Evolutionary conservation across 2,329 filamentous ascomycete genomes (phyloP), one percentile per base, ranked within the genome.

Genomic region (Penicillium sp.): DNA sequence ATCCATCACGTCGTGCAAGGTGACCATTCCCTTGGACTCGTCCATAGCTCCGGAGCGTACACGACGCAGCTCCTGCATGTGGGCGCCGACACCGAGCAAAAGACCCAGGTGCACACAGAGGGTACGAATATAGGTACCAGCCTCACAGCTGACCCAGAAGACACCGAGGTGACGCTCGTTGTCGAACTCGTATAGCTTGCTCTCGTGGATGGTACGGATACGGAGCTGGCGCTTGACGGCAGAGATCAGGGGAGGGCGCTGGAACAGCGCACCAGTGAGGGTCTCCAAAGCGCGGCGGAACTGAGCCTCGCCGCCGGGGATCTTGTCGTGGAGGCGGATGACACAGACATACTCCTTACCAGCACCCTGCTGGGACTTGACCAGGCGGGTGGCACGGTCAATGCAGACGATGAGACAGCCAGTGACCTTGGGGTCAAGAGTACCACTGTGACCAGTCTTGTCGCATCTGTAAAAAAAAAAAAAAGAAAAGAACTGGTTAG

Each of bases 271-370:
- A 73, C 93, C 93, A 44, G 90, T 97, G 66, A 98, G 79, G 45
- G 89, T 95, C 80, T 98, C 93, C 47, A 98, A 82, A 50, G 91
- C 93, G 63, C 90, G 86, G 48, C 88, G 85, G 64, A 98, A 91
- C 72, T 95, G 90, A 35, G 88, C 83, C 77, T 95, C 86, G 61
- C 91, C 91, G 58, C 91, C 93, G 43, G 90, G 87, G 45, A 98
- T 80, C 75, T 90, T 95, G 75, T 95, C 90, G 74, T 98, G 93
- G 54, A 98, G 80, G 64, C 93, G 83, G 64, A 97, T 89, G 51
- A 98, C 89, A 64, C 87, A 90, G 44, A 97, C 90, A 70, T 98
- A 98, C 77, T 98, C 93, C 78, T 98, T 98, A 80, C 93, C 93
- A 52, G 93, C 93, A 66, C 91, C 90, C 74, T 98, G 93, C 75